Conservation (phyloP, 164 flowering plant genomes). For the Berberis thunbergii region DNA sequence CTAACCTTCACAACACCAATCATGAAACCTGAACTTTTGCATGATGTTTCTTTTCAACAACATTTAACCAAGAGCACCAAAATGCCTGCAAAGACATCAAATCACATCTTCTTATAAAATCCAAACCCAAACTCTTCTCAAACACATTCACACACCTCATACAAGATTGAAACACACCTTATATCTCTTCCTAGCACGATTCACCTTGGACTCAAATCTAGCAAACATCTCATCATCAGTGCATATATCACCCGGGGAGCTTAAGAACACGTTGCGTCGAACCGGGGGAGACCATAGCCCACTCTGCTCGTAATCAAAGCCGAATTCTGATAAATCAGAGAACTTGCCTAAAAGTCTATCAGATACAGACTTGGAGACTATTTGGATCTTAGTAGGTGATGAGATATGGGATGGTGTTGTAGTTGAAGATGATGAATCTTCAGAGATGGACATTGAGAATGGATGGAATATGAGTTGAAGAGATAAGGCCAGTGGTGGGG, state of each 20-base stretch:
- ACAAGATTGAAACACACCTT: slow-evolving; percentile 11
- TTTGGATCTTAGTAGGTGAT: slow-evolving; percentile 25
- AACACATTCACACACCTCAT: background rate
- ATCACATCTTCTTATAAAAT: background rate
- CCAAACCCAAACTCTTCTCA: background rate
- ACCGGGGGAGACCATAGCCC: slow-evolving; percentile 80
- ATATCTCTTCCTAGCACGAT: slow-evolving; percentile 4
- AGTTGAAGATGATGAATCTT: slow-evolving; percentile 8
- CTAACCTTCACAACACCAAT: too few species aligned
- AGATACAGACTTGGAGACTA: slow-evolving; percentile 43
- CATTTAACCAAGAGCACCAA: background rate
- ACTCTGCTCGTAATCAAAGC: slow-evolving; percentile 58
- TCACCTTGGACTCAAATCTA: slow-evolving; percentile 10
- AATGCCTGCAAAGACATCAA: background rate
- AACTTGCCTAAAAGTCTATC: slow-evolving; percentile 59
- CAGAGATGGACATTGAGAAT: slow-evolving; percentile 9
- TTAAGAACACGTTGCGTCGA: slow-evolving; percentile 37
- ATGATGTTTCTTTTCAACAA: too few species aligned
- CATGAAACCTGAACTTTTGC: too few species aligned
- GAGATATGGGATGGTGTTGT: background rate
- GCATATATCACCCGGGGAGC: slow-evolving; percentile 36
- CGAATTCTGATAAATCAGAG: slow-evolving; percentile 49
- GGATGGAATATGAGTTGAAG: background rate
- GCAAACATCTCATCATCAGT: slow-evolving; percentile 19
- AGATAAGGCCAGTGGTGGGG: too few species aligned